A percentile compares a stretch with the other conserved stretches of the same genome.
Evolutionary conservation across 768 basidiomycete species (phyloP).

Genomic region (Lentinula raphanica): DNA sequence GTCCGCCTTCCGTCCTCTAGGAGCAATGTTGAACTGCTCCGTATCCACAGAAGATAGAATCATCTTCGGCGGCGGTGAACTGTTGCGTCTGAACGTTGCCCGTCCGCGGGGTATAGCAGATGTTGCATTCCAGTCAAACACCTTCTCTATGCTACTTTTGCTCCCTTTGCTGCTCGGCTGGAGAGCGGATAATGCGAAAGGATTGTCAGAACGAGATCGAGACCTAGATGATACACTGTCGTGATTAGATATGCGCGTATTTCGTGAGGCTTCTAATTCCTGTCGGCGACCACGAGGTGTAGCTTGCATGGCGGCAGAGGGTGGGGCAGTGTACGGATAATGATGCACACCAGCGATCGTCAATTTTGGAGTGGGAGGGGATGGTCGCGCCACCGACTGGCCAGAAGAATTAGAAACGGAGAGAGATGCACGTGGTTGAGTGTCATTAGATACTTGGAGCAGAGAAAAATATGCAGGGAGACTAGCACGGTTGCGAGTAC

Average conservation of each 20-base stretch:
- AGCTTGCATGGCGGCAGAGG: constrained; percentile 26
- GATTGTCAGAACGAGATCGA: constrained; percentile 29
- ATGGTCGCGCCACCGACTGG: constrained; percentile 41
- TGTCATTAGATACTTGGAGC: constrained; percentile 46
- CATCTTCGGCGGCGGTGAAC: constrained; percentile 53
- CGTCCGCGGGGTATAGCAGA: constrained; percentile 41
- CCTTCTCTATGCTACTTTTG: constrained; percentile 33
- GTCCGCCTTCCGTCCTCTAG: constrained; percentile 1
- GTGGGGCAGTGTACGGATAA: constrained; percentile 16
- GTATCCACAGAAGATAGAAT: constrained; percentile 22
- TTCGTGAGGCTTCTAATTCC: constrained; percentile 25
- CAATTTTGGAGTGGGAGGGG: constrained; percentile 60
- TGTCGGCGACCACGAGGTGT: constrained; percentile 53
- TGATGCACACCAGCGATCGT: constrained; percentile 26
- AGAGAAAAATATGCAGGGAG: constrained; percentile 75
- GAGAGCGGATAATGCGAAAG: constrained; percentile 4
- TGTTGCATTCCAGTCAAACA: constrained; percentile 42
- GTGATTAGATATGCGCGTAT: constrained; percentile 26
- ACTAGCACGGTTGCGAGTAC: constrained; percentile 62
- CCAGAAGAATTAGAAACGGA: constrained; percentile 41
- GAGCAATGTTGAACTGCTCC: constrained; percentile 7
- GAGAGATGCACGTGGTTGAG: constrained; percentile 28
- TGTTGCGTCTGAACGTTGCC: constrained; percentile 32
- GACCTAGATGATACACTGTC: constrained; percentile 38
- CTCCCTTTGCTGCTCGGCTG: constrained; percentile 15